A percentile compares a stretch with the other conserved stretches of the same genome.
phyloP scores from a whole-genome alignment of 2,329 filamentous ascomycete species.

The Fusarium fracticaudum region DNA sequence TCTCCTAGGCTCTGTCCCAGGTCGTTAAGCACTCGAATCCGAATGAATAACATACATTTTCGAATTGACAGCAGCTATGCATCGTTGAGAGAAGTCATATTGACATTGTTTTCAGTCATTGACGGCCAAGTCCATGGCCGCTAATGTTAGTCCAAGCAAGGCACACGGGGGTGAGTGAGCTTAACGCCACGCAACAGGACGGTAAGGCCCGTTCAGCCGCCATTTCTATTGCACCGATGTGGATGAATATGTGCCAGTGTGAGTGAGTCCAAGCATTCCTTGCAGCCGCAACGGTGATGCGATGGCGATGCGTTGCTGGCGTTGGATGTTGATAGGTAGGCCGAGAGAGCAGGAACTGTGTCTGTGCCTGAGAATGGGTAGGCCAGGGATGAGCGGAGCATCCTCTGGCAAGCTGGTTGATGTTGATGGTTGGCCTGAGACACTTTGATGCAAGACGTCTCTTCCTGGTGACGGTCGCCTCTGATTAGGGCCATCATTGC shows the following conservation, averaged over 20 bases:
- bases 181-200: constrained; percentile 20
- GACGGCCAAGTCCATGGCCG: neutral
- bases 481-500: neutral
- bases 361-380: constrained; percentile 5
- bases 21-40: neutral
- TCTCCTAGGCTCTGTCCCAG: neutral
- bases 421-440: constrained; percentile 7
- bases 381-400: neutral
- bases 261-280: neutral
- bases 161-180: neutral
- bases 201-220: constrained; percentile 20
- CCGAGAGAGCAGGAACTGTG: neutral
- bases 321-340: constrained; percentile 3
- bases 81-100: neutral
- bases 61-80: neutral
- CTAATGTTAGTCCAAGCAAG: constrained; percentile 16
- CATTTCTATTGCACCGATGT: neutral
- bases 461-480: neutral
- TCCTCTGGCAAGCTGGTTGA: neutral
- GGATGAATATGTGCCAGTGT: neutral
- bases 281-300: constrained; percentile 11
- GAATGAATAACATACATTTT: neutral
- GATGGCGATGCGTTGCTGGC: neutral
- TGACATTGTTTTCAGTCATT: neutral
- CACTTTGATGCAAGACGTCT: neutral